A percentile compares a stretch with the other conserved stretches of the same genome.
These are phyloP conservation scores for Castanea sativa DNA, from an alignment of 306 rosid species.

Conservation along the genomic window DNA sequence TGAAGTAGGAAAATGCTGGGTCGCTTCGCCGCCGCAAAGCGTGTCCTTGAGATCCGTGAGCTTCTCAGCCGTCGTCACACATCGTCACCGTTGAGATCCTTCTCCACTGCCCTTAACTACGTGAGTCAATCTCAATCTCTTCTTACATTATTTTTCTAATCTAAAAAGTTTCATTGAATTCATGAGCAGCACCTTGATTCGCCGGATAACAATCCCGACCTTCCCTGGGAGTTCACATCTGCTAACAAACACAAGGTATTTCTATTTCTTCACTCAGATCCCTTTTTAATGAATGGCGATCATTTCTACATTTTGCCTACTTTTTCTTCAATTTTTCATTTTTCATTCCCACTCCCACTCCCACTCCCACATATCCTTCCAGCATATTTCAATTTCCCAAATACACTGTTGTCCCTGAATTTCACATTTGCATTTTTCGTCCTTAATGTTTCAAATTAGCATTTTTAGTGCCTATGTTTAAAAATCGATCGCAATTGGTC, in stretches of 20 bases:
- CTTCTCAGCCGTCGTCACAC: constrained; percentile 30
- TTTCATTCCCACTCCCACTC: too few relatives aligned
- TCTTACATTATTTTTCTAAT: background rate
- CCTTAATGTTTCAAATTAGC: too few relatives aligned
- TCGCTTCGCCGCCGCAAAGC: constrained; percentile 66
- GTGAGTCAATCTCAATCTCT: constrained; percentile 43
- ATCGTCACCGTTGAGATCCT: constrained; percentile 45
- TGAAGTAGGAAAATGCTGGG: constrained; percentile 60
- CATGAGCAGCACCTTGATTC: constrained; percentile 74
- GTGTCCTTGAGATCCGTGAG: constrained; percentile 75
- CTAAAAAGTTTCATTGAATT: background rate
- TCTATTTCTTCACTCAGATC: too few relatives aligned
- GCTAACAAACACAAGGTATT: constrained; percentile 59
- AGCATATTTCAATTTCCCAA: too few relatives aligned
- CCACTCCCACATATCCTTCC: too few relatives aligned
- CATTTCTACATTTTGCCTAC: too few relatives aligned
- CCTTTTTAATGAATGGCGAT: too few relatives aligned
- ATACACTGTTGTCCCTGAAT: too few relatives aligned
- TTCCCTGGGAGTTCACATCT: constrained; percentile 74
- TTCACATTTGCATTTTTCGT: too few relatives aligned
- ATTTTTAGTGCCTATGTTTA: too few relatives aligned
- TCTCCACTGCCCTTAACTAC: constrained; percentile 90
- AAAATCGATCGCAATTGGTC: too few relatives aligned
- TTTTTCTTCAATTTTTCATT: too few relatives aligned
- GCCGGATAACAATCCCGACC: constrained; percentile 78